Conservation (phyloP, 2,329 filamentous ascomycete genomes). For the Diaporthe australafricana region DNA sequence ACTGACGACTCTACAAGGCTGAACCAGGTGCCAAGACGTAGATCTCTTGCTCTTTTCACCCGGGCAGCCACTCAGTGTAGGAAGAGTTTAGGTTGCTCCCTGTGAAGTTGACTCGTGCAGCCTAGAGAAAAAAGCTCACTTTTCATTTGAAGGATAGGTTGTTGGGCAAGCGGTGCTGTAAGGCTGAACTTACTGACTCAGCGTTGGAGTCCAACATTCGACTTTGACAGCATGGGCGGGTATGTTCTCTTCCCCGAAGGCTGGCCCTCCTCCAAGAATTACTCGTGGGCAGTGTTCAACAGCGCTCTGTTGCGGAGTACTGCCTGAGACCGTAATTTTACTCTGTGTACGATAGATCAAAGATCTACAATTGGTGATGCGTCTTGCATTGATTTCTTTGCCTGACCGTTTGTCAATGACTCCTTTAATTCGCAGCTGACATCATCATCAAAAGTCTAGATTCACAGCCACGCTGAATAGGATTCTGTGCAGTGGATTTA, state of each 20-base stretch:
- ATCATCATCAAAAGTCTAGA: too few relatives aligned
- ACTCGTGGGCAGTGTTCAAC: background rate
- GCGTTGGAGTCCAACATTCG: background rate
- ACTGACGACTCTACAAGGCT: background rate
- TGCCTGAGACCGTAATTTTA: background rate
- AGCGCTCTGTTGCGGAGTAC: background rate
- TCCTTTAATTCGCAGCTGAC: too few relatives aligned
- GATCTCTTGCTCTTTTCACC: background rate
- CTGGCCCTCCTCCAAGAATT: background rate
- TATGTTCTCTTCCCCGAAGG: background rate
- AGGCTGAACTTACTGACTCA: background rate
- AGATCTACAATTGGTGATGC: background rate
- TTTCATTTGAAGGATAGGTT: background rate
- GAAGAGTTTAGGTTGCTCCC: background rate
- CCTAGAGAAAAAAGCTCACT: background rate
- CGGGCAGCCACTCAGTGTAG: too few relatives aligned
- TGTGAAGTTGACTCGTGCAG: background rate
- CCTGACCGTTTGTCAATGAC: too few relatives aligned
- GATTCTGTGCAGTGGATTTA: too few relatives aligned
- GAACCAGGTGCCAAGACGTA: background rate
- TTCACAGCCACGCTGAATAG: too few relatives aligned
- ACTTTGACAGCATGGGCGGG: background rate
- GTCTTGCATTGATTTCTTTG: background rate
- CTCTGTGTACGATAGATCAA: background rate
- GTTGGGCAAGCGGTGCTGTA: too few relatives aligned